A percentile compares a stretch with the other conserved stretches of the same genome.
Conservation (phyloP, 1,284 basidiomycete genomes). For the Cutaneotrichosporon dermatis region DNA sequence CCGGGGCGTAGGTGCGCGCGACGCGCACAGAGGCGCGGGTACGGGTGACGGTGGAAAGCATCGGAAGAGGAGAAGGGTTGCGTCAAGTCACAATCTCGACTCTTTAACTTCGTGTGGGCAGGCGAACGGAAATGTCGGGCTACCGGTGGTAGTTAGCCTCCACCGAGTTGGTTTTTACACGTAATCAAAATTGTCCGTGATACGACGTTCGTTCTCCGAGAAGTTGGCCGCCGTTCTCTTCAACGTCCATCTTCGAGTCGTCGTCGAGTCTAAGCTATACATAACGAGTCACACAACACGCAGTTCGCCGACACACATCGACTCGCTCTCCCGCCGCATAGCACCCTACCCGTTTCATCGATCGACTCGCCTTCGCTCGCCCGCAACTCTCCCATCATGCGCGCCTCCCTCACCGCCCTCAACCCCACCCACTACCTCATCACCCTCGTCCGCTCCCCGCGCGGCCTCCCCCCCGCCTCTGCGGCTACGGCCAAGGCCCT, state of each 20-base stretch:
- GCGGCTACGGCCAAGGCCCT: conserved; percentile 49
- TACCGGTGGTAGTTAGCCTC: too few relatives aligned
- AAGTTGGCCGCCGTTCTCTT: not conserved
- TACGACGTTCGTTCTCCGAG: not conserved
- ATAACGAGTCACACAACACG: too few relatives aligned
- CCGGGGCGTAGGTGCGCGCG: not conserved
- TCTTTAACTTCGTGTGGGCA: too few relatives aligned
- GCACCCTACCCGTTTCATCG: not conserved
- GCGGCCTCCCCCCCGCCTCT: conserved; percentile 50
- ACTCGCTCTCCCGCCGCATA: not conserved
- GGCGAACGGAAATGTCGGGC: too few relatives aligned
- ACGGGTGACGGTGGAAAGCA: conserved; percentile 1
- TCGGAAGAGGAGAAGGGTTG: not conserved
- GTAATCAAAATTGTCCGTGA: conserved; percentile 1
- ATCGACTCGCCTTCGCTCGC: not conserved
- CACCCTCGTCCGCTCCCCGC: conserved; percentile 52
- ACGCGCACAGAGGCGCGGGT: not conserved
- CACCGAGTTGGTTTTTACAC: not conserved
- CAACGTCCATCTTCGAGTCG: not conserved
- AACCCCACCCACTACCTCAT: conserved; percentile 49
- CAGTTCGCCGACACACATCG: not conserved
- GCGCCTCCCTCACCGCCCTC: conserved; percentile 11
- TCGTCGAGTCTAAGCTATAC: not conserved
- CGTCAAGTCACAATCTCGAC: too few relatives aligned
- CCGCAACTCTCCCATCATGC: conserved; percentile 6